A percentile compares a stretch with the other conserved stretches of the same genome.
Conservation (phyloP, 192 early-diverging fungal species). For the Backusella psychrophila region DNA sequence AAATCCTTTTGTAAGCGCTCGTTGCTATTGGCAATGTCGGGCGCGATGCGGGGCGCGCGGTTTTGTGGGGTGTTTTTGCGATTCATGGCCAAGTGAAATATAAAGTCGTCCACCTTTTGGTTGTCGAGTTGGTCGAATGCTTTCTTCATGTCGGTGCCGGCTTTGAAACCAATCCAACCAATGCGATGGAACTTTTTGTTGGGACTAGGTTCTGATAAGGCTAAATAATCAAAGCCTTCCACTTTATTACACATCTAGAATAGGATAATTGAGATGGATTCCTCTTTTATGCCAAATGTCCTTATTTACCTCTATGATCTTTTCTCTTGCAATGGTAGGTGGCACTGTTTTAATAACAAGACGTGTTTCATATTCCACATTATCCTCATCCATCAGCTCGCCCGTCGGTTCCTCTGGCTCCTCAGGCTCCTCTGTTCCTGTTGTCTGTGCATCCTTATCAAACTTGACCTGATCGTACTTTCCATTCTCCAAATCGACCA, state of each 20-base stretch:
- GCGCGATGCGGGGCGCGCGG: constrained; percentile 56
- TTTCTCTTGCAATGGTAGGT: constrained; percentile 58
- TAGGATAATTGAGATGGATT: neutral
- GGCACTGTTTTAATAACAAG: constrained; percentile 86
- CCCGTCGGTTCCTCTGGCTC: constrained; percentile 20
- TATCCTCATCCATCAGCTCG: constrained; percentile 11
- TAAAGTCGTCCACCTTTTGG: constrained; percentile 50
- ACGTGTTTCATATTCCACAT: constrained; percentile 31
- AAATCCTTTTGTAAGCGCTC: constrained; percentile 76
- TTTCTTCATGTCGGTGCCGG: constrained; percentile 79
- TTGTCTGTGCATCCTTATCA: constrained; percentile 46
- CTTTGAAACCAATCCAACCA: constrained; percentile 90
- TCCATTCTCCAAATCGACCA: constrained; percentile 64
- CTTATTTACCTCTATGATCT: constrained; percentile 58
- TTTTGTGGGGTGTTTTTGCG: constrained; percentile 43
- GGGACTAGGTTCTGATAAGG: constrained; percentile 82
- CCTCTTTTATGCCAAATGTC: neutral
- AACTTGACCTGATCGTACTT: constrained; percentile 60
- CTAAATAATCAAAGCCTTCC: constrained; percentile 82
- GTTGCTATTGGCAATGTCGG: constrained; percentile 67
- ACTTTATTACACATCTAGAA: constrained; percentile 60
- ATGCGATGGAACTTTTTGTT: constrained; percentile 83
- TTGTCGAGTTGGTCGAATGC: constrained; percentile 63
- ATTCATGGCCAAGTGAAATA: constrained; percentile 50
- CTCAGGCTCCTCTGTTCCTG: neutral